Conservation (phyloP, 176 grass and related monocot species). For the Musa itinerans region DNA sequence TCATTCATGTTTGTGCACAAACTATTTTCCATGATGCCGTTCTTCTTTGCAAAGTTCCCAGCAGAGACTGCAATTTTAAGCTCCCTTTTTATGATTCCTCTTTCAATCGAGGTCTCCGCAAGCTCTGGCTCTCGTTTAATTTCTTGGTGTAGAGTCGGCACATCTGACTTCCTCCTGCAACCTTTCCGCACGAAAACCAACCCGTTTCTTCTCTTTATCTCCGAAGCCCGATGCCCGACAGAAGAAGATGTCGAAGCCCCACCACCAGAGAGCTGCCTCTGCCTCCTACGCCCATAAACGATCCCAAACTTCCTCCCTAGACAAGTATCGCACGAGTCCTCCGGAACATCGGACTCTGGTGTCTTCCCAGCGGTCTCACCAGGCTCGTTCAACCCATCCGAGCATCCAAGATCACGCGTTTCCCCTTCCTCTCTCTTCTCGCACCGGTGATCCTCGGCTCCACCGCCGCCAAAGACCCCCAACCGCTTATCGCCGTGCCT, state of each 20-base stretch:
- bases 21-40: conserved; percentile 17
- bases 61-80: conserved; percentile 22
- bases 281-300: conserved; percentile 61
- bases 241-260: not conserved
- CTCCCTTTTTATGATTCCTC: not conserved
- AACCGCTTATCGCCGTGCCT: conserved; percentile 10
- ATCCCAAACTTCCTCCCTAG: conserved; percentile 32
- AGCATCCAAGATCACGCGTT: not conserved
- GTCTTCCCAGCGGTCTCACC: not conserved
- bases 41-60: conserved; percentile 32
- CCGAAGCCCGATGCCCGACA: not conserved
- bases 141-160: not conserved
- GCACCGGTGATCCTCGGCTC: conserved; percentile 1
- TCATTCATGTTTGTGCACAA: conserved; percentile 26
- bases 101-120: not conserved
- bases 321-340: not conserved
- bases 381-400: not conserved
- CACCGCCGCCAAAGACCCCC: not conserved
- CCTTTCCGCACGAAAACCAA: conserved; percentile 49
- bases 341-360: not conserved
- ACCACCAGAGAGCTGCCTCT: not conserved
- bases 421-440: not conserved
- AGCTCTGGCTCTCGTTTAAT: not conserved
- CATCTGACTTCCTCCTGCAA: conserved; percentile 29
- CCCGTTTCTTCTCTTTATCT: conserved; percentile 37